Conservation (phyloP, 768 basidiomycete genomes). For the Lentinula aciculospora region DNA sequence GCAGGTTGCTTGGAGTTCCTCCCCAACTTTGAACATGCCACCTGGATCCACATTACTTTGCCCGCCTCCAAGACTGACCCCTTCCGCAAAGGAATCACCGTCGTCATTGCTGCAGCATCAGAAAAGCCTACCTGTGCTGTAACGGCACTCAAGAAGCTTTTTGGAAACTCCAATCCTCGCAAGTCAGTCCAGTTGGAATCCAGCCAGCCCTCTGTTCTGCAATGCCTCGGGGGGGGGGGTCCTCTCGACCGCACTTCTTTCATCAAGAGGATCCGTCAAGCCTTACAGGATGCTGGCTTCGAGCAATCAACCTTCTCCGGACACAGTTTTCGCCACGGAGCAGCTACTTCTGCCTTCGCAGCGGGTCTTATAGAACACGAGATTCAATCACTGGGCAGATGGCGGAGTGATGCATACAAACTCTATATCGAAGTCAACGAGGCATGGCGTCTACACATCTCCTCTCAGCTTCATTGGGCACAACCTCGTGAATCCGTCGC, state of each 20-base stretch:
- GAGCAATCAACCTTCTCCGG: not conserved
- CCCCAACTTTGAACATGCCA: not conserved
- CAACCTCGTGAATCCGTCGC: not conserved
- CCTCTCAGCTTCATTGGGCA: no score
- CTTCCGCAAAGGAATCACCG: constrained; percentile 5
- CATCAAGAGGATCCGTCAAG: not conserved
- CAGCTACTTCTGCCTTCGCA: no score
- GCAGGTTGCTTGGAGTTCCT: not conserved
- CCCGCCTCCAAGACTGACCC: constrained; percentile 11
- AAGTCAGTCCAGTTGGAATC: constrained; percentile 6
- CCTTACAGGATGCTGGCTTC: not conserved
- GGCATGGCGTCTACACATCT: no score
- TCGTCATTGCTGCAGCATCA: not conserved
- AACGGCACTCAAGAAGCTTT: not conserved
- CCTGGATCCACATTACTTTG: constrained; percentile 14
- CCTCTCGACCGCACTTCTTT: not conserved
- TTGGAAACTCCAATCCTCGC: not conserved
- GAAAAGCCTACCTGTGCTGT: not conserved
- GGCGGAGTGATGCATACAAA: no score
- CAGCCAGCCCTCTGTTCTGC: not conserved
- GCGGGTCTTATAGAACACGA: no score
- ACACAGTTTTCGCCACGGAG: no score
- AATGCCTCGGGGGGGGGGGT: not conserved
- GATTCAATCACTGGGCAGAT: no score
- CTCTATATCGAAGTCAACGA: no score